Evolutionary conservation across 176 grass and related monocot genomes (phyloP).

Genomic region (Microstegium vimineum): DNA sequence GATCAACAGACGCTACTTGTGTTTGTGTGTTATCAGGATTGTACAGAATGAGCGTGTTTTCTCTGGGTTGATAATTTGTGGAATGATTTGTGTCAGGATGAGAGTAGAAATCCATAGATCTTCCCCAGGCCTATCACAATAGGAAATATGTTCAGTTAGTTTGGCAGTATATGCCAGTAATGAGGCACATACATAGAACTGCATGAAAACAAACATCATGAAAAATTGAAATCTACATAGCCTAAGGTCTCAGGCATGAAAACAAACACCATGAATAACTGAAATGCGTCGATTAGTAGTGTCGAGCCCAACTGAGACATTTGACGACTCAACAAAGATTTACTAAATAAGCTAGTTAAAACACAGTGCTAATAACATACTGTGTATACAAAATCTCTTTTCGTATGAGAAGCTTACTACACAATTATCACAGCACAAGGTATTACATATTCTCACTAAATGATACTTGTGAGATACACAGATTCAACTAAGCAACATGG

Average conservation of each 20-base stretch:
- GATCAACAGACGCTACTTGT: conserved; percentile 28
- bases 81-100: conserved; percentile 47
- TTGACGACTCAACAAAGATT: not conserved
- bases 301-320: not conserved
- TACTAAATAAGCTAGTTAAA: not conserved
- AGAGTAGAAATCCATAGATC: conserved; percentile 64
- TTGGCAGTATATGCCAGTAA: conserved; percentile 15
- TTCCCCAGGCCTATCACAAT: conserved; percentile 54
- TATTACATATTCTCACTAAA: not conserved
- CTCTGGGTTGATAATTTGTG: conserved; percentile 34
- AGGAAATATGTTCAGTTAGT: conserved; percentile 28
- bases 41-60: conserved; percentile 37
- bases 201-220: too few relatives aligned
- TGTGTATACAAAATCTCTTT: not conserved
- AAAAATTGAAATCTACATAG: too few relatives aligned
- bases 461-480: not conserved
- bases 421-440: not conserved
- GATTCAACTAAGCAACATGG: not conserved
- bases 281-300: not conserved
- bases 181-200: not conserved
- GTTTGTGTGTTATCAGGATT: conserved; percentile 38
- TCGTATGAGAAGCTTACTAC: not conserved
- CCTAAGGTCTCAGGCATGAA: not conserved
- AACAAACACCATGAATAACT: not conserved
- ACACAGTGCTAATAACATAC: not conserved